Evolutionary conservation across 208 protist genomes (phyloP), one percentile per base, ranked within the genome.

Genomic region (Acanthamoeba triangularis): DNA sequence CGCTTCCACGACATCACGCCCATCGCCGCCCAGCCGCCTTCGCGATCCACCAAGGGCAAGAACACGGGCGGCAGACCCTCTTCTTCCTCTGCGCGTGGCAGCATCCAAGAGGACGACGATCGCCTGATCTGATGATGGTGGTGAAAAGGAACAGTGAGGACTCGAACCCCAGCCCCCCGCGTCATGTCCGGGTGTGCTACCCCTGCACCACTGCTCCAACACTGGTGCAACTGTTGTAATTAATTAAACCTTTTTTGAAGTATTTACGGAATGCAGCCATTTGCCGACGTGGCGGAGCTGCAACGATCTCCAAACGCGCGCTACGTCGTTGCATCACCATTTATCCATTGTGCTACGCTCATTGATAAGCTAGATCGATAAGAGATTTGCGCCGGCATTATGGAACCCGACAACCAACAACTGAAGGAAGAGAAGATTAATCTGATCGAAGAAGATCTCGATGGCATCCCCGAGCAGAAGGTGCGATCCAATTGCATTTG

Each of bases 1-100:
- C 61, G 90, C 16, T 94, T 94, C 65, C 61, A 82, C 69, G 90
- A 94, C 33, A 65, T 94, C 44, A 44, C 54, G 41, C 90, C 69
- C 7, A 25, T 92, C 59, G 56, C 10, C 85, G 85, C 76, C 28
- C 76, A 85, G 41, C 76, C 76, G 5, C 76, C 76, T 78, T 44
- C 6, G 18, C 18, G 7, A 13, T 76, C 14, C 11, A 28, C 47
- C 76, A 85, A 56, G 76, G 41, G 76, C 41, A 47, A 85, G 44
- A 52, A 85, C 10, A 33, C 63, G 23, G 2, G 37, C 37, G 3
- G 37, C 37, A 20, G 28, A 72, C 14, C 14, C 23, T 4, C 65
- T 61, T 61, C 54, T 23, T 1, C 54, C 2, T 25, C 54, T 13
- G 16, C 16, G 7, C 52, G 52, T 16, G 54, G 59, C 59, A 56